These are phyloP conservation scores for Biscogniauxia mediterranea DNA, from an alignment of 2,329 filamentous ascomycete genomes.

Conservation along the genomic window DNA sequence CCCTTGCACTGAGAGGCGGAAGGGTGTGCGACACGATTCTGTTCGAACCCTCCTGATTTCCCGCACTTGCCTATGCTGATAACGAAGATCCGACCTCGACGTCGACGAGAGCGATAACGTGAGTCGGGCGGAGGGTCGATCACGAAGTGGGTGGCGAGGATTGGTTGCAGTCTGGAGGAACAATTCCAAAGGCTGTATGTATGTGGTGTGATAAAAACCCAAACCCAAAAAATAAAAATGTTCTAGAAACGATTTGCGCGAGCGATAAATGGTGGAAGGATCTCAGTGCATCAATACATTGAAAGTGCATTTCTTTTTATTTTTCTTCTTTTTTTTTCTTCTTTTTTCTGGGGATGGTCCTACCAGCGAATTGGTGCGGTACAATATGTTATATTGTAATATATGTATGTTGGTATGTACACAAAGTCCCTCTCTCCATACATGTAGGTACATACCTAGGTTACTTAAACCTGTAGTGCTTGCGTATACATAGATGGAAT, in stretches of 20 bases:
- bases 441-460: too few relatives aligned
- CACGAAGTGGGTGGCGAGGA: not conserved
- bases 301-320: too few relatives aligned
- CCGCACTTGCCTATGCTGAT: conserved; percentile 8
- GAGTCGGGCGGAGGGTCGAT: conserved; percentile 9
- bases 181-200: not conserved
- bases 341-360: not conserved
- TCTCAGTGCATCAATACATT: too few relatives aligned
- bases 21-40: conserved; percentile 5
- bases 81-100: conserved; percentile 1
- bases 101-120: conserved; percentile 10
- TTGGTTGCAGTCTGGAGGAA: not conserved
- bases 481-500: not conserved
- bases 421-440: too few relatives aligned
- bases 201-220: not conserved
- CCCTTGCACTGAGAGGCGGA: conserved; percentile 8
- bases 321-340: too few relatives aligned
- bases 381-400: not conserved
- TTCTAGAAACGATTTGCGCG: not conserved
- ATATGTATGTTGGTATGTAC: too few relatives aligned
- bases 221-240: not conserved
- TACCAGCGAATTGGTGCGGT: not conserved
- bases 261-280: not conserved
- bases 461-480: not conserved
- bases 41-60: conserved; percentile 14